Evolutionary conservation across 2,329 filamentous ascomycete species (phyloP).

Genomic region (Sporothrix pseudoabietina): DNA sequence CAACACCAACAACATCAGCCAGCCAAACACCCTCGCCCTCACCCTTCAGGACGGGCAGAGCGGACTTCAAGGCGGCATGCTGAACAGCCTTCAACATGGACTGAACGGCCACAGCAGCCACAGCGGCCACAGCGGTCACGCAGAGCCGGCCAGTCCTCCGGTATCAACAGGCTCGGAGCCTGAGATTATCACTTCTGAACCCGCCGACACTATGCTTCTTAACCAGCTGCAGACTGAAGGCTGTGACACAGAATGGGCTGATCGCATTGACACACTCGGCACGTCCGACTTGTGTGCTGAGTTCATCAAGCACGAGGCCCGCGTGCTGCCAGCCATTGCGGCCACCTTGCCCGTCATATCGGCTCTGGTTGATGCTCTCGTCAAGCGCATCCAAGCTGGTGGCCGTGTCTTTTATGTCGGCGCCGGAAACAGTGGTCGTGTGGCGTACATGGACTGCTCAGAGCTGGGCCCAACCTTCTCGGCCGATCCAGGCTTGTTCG

Average conservation of each 20-base stretch:
- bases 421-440: constrained; percentile 50
- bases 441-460: constrained; percentile 43
- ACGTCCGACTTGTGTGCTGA: constrained; percentile 28
- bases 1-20: neutral
- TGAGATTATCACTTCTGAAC: neutral
- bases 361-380: constrained; percentile 41
- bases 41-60: neutral
- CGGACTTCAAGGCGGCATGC: neutral
- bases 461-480: constrained; percentile 48
- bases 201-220: constrained; percentile 5
- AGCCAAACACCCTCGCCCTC: neutral
- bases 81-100: neutral
- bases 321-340: constrained; percentile 40
- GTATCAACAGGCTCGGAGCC: neutral
- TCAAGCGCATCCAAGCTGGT: constrained; percentile 40
- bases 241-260: constrained; percentile 23
- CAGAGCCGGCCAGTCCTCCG: constrained; percentile 5
- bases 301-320: constrained; percentile 43
- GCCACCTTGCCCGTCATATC: constrained; percentile 41
- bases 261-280: constrained; percentile 26
- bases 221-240: constrained; percentile 27
- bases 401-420: constrained; percentile 46
- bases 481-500: constrained; percentile 44
- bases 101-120: neutral
- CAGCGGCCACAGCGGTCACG: neutral